Percentiles rank a stretch among this genome's conserved stretches.
phyloP scores from a whole-genome alignment of 2,329 filamentous ascomycete genomes.

The Microdochium trichocladiopsis region DNA sequence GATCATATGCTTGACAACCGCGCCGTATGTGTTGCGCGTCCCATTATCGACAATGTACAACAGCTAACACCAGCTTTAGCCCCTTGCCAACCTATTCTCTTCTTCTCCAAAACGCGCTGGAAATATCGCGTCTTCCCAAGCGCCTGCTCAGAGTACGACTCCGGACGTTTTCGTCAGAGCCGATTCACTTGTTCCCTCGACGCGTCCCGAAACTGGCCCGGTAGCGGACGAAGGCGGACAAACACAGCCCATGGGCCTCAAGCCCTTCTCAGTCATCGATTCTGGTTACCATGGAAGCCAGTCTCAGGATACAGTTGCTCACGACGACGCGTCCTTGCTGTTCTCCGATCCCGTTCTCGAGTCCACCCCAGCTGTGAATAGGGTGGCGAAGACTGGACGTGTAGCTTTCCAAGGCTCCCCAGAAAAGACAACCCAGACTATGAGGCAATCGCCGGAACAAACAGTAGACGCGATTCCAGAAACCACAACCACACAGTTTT shows the following conservation, averaged over 20 bases:
- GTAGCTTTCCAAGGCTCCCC: slow-evolving; percentile 12
- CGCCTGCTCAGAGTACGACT: slow-evolving; percentile 38
- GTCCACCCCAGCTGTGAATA: slow-evolving; percentile 13
- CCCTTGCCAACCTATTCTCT: slow-evolving; percentile 52
- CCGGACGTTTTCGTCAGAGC: slow-evolving; percentile 54
- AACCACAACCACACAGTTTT: slow-evolving; percentile 17
- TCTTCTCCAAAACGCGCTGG: slow-evolving; percentile 45
- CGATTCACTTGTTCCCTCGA: slow-evolving; percentile 30
- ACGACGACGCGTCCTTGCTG: slow-evolving; percentile 12
- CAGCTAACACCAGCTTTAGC: slow-evolving; percentile 30
- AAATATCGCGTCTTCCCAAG: background rate
- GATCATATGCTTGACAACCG: slow-evolving; percentile 47
- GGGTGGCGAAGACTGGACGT: slow-evolving; percentile 9
- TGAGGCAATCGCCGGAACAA: slow-evolving; percentile 10
- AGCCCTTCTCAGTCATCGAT: slow-evolving; percentile 36
- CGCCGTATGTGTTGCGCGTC: slow-evolving; percentile 44
- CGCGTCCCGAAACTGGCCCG: slow-evolving; percentile 12
- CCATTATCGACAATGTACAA: background rate
- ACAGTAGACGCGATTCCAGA: slow-evolving; percentile 9
- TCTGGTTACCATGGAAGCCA: slow-evolving; percentile 70
- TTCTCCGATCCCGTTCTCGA: slow-evolving; percentile 10
- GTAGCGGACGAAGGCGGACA: background rate
- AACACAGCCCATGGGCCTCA: background rate
- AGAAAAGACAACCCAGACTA: slow-evolving; percentile 1
- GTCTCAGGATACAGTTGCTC: slow-evolving; percentile 42